Percentiles rank a stretch among this genome's conserved stretches.
phyloP scores from a whole-genome alignment of 1,284 basidiomycete genomes.

The Trametes sp. region DNA sequence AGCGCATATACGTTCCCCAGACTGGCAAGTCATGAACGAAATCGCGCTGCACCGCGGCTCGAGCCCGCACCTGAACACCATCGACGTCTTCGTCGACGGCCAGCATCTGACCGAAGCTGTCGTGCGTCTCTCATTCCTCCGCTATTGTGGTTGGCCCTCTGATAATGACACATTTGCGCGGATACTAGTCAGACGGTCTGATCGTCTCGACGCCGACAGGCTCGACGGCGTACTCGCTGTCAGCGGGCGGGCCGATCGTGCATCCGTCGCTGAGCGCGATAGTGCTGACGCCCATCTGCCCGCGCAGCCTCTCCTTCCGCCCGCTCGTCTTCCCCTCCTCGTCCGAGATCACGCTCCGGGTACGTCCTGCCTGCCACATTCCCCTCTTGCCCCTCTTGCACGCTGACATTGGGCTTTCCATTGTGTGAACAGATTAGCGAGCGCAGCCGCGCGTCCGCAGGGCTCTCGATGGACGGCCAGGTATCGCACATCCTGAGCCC shows the following conservation, averaged over 20 bases:
- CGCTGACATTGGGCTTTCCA: too few relatives aligned
- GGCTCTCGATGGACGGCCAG: conserved; percentile 93
- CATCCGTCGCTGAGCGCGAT: conserved; percentile 92
- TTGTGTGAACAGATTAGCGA: conserved; percentile 78
- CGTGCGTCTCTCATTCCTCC: conserved; percentile 58
- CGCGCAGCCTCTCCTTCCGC: conserved; percentile 91
- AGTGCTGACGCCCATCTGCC: conserved; percentile 94
- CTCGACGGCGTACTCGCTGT: conserved; percentile 96
- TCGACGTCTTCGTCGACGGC: conserved; percentile 95
- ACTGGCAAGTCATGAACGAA: conserved; percentile 98
- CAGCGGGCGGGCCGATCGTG: conserved; percentile 95
- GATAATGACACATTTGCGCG: conserved; percentile 13
- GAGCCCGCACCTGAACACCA: conserved; percentile 91
- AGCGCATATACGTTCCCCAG: conserved; percentile 45
- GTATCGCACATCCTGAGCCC: conserved; percentile 82
- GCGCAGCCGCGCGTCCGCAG: conserved; percentile 85
- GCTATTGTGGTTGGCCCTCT: neutral
- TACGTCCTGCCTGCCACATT: conserved; percentile 48
- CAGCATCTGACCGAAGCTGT: conserved; percentile 96
- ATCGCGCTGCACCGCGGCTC: conserved; percentile 92
- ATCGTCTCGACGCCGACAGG: conserved; percentile 97
- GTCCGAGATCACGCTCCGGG: conserved; percentile 83
- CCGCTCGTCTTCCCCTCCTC: conserved; percentile 91
- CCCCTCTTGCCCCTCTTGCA: neutral
- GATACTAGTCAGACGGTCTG: conserved; percentile 85